These are phyloP conservation scores for Obelidium mucronatum DNA, from an alignment of 192 early-diverging fungal genomes.

Conservation along the genomic window DNA sequence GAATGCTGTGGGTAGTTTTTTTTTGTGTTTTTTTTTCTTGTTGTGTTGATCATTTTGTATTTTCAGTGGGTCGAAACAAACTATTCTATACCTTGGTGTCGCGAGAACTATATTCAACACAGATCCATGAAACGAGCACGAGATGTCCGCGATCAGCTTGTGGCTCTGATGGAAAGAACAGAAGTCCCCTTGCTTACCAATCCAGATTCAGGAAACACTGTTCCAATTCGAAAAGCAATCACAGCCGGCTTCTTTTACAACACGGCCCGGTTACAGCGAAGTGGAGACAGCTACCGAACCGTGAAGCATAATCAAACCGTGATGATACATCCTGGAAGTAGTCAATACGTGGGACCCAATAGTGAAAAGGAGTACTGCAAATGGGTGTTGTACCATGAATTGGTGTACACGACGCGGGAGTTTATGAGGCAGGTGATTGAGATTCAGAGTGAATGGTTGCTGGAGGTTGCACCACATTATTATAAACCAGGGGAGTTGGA, in stretches of 20 bases:
- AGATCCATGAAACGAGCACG: conserved; percentile 88
- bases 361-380: conserved; percentile 74
- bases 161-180: conserved; percentile 86
- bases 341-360: conserved; percentile 56
- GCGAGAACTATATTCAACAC: conserved; percentile 96
- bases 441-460: conserved; percentile 85
- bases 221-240: conserved; percentile 90
- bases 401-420: conserved; percentile 92
- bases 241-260: conserved; percentile 97
- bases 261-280: conserved; percentile 79
- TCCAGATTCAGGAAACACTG: conserved; percentile 82
- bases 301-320: conserved; percentile 92
- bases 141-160: conserved; percentile 93
- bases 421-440: conserved; percentile 96
- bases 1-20: conserved; percentile 68
- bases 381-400: conserved; percentile 91
- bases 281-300: conserved; percentile 92
- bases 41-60: conserved; percentile 15
- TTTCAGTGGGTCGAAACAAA: conserved; percentile 71
- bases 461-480: conserved; percentile 85
- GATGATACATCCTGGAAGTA: conserved; percentile 89
- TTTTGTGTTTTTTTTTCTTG: conserved; percentile 40
- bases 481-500: conserved; percentile 74
- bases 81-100: conserved; percentile 95
- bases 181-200: conserved; percentile 87